These are phyloP conservation scores for Brassica juncea DNA, from an alignment of 345 rosid species.

Conservation along the genomic window DNA sequence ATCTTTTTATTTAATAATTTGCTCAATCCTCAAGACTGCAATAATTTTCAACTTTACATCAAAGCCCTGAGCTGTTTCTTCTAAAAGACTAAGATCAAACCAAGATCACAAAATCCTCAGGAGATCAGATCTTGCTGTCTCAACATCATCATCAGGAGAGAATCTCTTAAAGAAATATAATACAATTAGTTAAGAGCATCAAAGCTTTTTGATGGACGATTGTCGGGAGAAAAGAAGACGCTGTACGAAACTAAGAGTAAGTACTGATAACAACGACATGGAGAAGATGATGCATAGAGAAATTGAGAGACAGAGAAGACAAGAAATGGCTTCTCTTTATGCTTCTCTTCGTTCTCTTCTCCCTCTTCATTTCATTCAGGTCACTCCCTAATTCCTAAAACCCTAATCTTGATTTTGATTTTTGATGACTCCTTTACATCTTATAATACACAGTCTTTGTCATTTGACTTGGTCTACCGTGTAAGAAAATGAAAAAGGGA, in stretches of 20 bases:
- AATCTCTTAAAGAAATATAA: slow-evolving; percentile 24
- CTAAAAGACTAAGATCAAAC: slow-evolving; percentile 29
- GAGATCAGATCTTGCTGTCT: slow-evolving; percentile 48
- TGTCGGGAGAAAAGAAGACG: slow-evolving; percentile 32
- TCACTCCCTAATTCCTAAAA: slow-evolving; percentile 30
- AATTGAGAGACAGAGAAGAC: slow-evolving; percentile 69
- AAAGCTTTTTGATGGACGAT: slow-evolving; percentile 28
- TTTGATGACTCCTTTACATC: slow-evolving; percentile 14
- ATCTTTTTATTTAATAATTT: slow-evolving; percentile 3
- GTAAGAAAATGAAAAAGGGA: not conserved
- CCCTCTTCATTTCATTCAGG: slow-evolving; percentile 75
- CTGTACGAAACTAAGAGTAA: slow-evolving; percentile 19
- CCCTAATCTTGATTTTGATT: slow-evolving; percentile 24
- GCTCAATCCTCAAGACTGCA: slow-evolving; percentile 28
- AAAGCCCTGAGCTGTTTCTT: slow-evolving; percentile 67
- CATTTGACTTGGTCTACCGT: slow-evolving; percentile 1
- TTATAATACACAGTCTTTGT: not conserved
- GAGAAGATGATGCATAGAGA: slow-evolving; percentile 75
- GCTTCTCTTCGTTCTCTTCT: slow-evolving; percentile 66
- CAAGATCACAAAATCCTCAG: slow-evolving; percentile 44
- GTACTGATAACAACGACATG: slow-evolving; percentile 21
- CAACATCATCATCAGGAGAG: slow-evolving; percentile 2
- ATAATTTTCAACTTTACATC: slow-evolving; percentile 67
- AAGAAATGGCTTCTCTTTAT: slow-evolving; percentile 69
- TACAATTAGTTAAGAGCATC: slow-evolving; percentile 1